Evolutionary conservation across 139 green algal genomes (phyloP).

Genomic region (Chlorella sp.): DNA sequence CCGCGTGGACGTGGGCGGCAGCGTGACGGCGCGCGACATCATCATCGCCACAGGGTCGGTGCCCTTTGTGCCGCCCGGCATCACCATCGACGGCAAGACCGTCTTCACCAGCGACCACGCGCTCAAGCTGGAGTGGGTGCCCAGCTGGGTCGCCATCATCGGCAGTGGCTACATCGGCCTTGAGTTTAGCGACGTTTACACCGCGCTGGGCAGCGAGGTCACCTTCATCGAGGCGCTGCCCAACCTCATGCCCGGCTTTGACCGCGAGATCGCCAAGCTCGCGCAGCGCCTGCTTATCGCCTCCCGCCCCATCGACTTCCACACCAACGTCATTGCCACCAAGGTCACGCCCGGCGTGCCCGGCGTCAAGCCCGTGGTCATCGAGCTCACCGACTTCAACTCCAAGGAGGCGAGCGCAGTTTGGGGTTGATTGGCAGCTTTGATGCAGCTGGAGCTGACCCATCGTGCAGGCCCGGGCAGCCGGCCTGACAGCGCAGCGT

Average conservation of each 20-base stretch:
- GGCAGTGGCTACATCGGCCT: conserved; percentile 98
- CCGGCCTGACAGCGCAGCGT: too few species aligned
- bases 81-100: conserved; percentile 98
- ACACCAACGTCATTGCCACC: conserved; percentile 88
- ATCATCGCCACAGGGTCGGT: conserved; percentile 98
- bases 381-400: conserved; percentile 99
- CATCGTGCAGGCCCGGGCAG: too few species aligned
- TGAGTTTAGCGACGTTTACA: conserved; percentile 99
- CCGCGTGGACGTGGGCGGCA: conserved; percentile 90
- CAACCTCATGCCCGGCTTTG: conserved; percentile 98
- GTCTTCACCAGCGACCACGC: conserved; percentile 99
- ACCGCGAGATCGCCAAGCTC: conserved; percentile 94
- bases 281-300: conserved; percentile 94
- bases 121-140: conserved; percentile 98
- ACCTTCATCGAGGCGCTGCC: conserved; percentile 99
- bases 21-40: conserved; percentile 90
- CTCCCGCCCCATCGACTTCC: conserved; percentile 93
- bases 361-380: conserved; percentile 92
- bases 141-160: conserved; percentile 99
- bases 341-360: conserved; percentile 84
- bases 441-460: too few species aligned
- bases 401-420: too few species aligned
- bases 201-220: conserved; percentile 94
- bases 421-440: too few species aligned
- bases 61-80: conserved; percentile 97